Evolutionary conservation across 345 rosid species (phyloP).

Genomic region (Syzygium oleosum): DNA sequence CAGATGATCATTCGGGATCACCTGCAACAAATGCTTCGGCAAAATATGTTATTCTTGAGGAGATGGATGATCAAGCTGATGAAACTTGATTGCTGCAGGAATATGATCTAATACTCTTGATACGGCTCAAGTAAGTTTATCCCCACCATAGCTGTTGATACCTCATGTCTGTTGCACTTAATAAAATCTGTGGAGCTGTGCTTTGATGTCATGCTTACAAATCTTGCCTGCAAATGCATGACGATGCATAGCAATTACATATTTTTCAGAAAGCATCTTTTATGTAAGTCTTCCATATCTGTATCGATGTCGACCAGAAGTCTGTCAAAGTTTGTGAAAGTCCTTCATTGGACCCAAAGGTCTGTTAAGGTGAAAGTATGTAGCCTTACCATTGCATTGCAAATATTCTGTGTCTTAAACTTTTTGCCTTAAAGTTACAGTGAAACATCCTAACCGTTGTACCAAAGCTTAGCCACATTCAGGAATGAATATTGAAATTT

Average conservation of each 20-base stretch:
- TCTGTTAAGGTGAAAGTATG: too few species aligned
- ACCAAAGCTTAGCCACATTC: too few species aligned
- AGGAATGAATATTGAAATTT: too few species aligned
- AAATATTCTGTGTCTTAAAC: too few species aligned
- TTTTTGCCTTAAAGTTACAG: too few species aligned
- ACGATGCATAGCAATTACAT: neutral
- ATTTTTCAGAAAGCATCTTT: too few species aligned
- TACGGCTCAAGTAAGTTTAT: neutral
- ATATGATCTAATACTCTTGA: neutral
- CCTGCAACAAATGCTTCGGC: slow-evolving; percentile 26
- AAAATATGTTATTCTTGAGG: slow-evolving; percentile 87
- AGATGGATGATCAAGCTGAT: slow-evolving; percentile 63
- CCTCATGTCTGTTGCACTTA: neutral
- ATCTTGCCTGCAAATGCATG: neutral
- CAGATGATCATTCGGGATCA: slow-evolving; percentile 14
- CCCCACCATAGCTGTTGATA: neutral
- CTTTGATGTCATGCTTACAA: neutral
- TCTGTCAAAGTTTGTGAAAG: too few species aligned
- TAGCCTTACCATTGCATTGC: too few species aligned
- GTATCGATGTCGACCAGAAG: too few species aligned
- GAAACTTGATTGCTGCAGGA: slow-evolving; percentile 15
- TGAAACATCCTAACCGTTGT: too few species aligned
- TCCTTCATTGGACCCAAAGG: too few species aligned
- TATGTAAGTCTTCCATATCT: too few species aligned
- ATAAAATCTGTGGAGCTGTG: neutral